Percentiles rank a stretch among this genome's conserved stretches.
These are phyloP conservation scores for Rubroboletus pulcherrimus DNA, from an alignment of 768 basidiomycete species.

Conservation along the genomic window DNA sequence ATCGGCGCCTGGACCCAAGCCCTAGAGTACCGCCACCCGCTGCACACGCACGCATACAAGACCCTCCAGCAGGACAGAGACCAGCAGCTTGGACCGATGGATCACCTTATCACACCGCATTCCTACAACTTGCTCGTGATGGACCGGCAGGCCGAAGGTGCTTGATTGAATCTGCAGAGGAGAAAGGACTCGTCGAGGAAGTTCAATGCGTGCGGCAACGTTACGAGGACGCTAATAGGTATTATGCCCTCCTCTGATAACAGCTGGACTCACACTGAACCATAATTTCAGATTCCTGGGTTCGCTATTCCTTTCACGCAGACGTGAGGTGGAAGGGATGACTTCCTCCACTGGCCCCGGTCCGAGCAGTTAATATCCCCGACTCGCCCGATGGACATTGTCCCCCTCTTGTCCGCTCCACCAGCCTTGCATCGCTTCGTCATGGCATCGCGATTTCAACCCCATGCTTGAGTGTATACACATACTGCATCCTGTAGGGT, in stretches of 20 bases:
- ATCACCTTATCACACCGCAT: conserved; percentile 3
- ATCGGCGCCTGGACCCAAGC: conserved; percentile 4
- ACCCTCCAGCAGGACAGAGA: neutral
- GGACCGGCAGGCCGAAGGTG: neutral
- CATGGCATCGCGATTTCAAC: neutral
- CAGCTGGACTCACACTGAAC: conserved; percentile 2
- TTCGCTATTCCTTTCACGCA: conserved; percentile 61
- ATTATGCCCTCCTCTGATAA: conserved; percentile 1
- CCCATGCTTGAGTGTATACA: neutral
- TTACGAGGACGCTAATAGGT: conserved; percentile 69
- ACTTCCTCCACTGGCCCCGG: neutral
- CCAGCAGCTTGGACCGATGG: neutral
- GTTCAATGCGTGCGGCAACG: conserved; percentile 47
- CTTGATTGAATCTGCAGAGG: conserved; percentile 2
- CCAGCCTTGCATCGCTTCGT: neutral
- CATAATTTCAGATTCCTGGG: conserved; percentile 50
- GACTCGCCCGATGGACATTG: neutral
- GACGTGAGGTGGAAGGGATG: conserved; percentile 29
- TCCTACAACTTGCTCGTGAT: neutral
- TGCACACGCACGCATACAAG: neutral
- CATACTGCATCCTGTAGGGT: conserved; percentile 10
- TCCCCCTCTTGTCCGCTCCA: neutral
- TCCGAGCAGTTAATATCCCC: neutral
- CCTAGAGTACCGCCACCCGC: neutral
- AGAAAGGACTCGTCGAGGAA: conserved; percentile 35